Evolutionary conservation across 805 yeast species (phyloP), one percentile per base, ranked within the genome.

Genomic region (Wickerhamomyces canadensis): DNA sequence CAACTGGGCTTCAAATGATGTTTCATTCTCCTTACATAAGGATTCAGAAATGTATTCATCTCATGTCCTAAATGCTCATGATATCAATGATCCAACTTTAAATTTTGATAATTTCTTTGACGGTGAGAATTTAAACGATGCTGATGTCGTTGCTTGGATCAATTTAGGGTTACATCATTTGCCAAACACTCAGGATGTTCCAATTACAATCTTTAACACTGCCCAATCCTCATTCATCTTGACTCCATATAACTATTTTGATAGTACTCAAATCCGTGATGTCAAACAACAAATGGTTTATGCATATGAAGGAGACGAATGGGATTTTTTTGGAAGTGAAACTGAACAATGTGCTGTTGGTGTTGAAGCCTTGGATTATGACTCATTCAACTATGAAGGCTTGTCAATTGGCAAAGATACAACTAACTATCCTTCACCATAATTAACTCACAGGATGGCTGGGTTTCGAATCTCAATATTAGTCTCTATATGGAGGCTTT

Each of bases 101-200:
- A 33, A 49, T 22, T 54, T 55, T 26, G 29, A 40, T 32, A 22
- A 30, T 3, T 55, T 47, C 45, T 40, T 55, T n/a, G 55, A 54
- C 37, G 53, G 48, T 34, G 60, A 54, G 30, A 42, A 33, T 28
- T 21, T 54, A 19, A 51, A 37, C 19, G 57, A 57, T 26, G 57
- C 49, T 33, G 60, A 55, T 34, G 31, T 55, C 18, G 60, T 55
- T 17, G 48, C 46, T n/a, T 55, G 60, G 60, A 40, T 54, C 30
- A 55, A 51, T 40, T 33, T 55, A 28, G 60, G 52, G 23, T 35
- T 55, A 17, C 60, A 55, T 31, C 60, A 55, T 34, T 43, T 55
- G 33, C 60, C 60, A 42, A 54, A 49, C 38, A 49, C 57, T 19
- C 54, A 55, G 27, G 60, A 55, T 41, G 49, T 55, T 25, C 60